Percentiles rank a stretch among this genome's conserved stretches.
phyloP scores from a whole-genome alignment of 352 stramenopile species.

The Aphanomyces stellatus region DNA sequence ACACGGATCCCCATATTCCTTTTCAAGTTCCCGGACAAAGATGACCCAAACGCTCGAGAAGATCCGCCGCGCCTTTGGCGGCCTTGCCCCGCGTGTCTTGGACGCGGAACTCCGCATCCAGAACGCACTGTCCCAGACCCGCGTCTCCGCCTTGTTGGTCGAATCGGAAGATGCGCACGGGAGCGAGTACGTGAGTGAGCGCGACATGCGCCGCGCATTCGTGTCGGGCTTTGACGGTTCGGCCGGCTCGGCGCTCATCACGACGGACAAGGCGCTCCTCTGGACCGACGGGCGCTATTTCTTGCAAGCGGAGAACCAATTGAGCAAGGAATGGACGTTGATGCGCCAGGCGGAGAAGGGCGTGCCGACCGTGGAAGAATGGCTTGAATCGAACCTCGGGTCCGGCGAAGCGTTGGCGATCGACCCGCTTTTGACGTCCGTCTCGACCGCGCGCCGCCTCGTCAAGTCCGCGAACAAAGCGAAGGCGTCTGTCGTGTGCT shows the following conservation, averaged over 20 bases:
- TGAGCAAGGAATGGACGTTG: slow-evolving; percentile 91
- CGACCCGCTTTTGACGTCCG: slow-evolving; percentile 92
- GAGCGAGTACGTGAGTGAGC: slow-evolving; percentile 96
- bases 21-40: neutral
- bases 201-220: slow-evolving; percentile 93
- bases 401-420: slow-evolving; percentile 84
- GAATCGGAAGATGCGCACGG: slow-evolving; percentile 96
- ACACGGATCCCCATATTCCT: neutral
- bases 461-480: slow-evolving; percentile 58
- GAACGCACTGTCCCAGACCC: neutral
- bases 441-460: slow-evolving; percentile 64
- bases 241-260: slow-evolving; percentile 90
- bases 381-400: slow-evolving; percentile 54
- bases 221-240: slow-evolving; percentile 96
- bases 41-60: slow-evolving; percentile 11
- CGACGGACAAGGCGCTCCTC: slow-evolving; percentile 80
- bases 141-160: slow-evolving; percentile 88
- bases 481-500: slow-evolving; percentile 54
- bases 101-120: slow-evolving; percentile 8
- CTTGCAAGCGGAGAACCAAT: slow-evolving; percentile 91
- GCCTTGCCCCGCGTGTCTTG: slow-evolving; percentile 9
- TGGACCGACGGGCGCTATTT: slow-evolving; percentile 99
- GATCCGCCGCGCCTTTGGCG: slow-evolving; percentile 6
- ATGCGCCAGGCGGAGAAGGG: slow-evolving; percentile 92
- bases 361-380: slow-evolving; percentile 87